Evolutionary conservation across 2,329 filamentous ascomycete species (phyloP).

Genomic region (Pestalotiopsis sp.): DNA sequence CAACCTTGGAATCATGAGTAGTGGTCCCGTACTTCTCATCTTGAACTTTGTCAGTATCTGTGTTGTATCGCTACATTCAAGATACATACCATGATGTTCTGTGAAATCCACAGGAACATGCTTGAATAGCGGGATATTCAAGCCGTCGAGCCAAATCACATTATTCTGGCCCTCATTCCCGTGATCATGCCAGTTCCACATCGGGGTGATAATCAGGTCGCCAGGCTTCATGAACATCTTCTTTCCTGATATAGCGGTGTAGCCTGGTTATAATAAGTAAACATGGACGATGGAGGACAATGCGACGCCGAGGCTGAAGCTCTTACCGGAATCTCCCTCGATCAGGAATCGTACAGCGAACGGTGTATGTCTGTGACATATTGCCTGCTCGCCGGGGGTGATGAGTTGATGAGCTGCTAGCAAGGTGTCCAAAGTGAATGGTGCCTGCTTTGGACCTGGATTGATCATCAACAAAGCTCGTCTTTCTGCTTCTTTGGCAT

Average conservation of each 20-base stretch:
- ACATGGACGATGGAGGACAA: neutral
- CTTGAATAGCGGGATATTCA: constrained; percentile 53
- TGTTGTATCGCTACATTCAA: no score
- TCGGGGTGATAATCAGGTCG: constrained; percentile 57
- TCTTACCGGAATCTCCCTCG: constrained; percentile 55
- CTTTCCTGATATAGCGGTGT: constrained; percentile 54
- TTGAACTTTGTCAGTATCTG: neutral
- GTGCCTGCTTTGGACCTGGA: constrained; percentile 35
- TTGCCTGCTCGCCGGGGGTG: constrained; percentile 53
- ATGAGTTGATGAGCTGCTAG: constrained; percentile 58
- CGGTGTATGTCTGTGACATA: constrained; percentile 54
- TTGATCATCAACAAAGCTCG: constrained; percentile 6
- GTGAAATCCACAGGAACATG: constrained; percentile 56
- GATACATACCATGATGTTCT: constrained; percentile 39
- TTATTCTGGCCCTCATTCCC: constrained; percentile 54
- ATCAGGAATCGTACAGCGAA: constrained; percentile 60
- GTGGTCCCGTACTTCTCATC: constrained; percentile 23
- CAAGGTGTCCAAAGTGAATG: constrained; percentile 56
- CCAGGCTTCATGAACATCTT: constrained; percentile 51
- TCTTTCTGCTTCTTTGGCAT: constrained; percentile 1
- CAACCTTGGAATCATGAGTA: constrained; percentile 44
- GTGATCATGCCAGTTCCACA: constrained; percentile 60
- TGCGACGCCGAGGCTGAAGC: constrained; percentile 49
- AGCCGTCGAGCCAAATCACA: constrained; percentile 59
- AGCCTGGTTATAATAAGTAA: constrained; percentile 38